Percentiles rank a stretch among this genome's conserved stretches.
These are phyloP conservation scores for Ogataea saltuana DNA, from an alignment of 805 yeast genomes.

Conservation along the genomic window DNA sequence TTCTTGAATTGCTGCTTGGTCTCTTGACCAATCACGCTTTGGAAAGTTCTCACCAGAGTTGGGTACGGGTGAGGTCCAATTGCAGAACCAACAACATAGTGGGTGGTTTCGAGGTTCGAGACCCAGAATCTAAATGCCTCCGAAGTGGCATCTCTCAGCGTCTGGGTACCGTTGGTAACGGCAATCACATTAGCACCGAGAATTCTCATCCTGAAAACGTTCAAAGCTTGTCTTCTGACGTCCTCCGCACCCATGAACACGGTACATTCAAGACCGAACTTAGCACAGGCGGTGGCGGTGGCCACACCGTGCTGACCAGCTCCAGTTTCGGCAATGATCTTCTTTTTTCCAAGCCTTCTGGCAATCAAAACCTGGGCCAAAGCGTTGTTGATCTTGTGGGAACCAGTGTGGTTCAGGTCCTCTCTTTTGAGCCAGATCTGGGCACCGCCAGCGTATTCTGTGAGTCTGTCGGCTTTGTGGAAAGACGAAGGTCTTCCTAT, in stretches of 20 bases:
- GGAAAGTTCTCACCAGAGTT: constrained; percentile 96
- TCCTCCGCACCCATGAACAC: constrained; percentile 99
- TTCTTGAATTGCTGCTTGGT: constrained; percentile 86
- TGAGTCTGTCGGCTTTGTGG: constrained; percentile 86
- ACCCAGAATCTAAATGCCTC: constrained; percentile 98
- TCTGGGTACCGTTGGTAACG: constrained; percentile 91
- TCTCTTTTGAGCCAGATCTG: constrained; percentile 98
- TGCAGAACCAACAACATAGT: constrained; percentile 96
- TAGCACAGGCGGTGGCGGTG: constrained; percentile 90
- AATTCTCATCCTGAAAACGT: constrained; percentile 95
- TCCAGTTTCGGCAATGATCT: constrained; percentile 87
- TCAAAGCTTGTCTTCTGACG: constrained; percentile 96
- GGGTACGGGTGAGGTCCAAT: constrained; percentile 99
- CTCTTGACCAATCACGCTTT: constrained; percentile 93
- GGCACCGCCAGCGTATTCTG: constrained; percentile 92
- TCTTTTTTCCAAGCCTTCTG: constrained; percentile 71
- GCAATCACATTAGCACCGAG: constrained; percentile 95
- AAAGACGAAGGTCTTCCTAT: constrained; percentile 96
- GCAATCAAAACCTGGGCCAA: constrained; percentile 81
- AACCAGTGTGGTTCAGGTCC: constrained; percentile 88
- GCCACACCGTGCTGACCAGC: constrained; percentile 96
- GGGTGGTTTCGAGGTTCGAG: constrained; percentile 79
- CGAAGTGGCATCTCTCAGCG: constrained; percentile 95
- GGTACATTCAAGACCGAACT: constrained; percentile 89
- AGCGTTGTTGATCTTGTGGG: constrained; percentile 85